These are phyloP conservation scores for Erythrophleum fordii DNA, from an alignment of 306 rosid species.

Conservation along the genomic window DNA sequence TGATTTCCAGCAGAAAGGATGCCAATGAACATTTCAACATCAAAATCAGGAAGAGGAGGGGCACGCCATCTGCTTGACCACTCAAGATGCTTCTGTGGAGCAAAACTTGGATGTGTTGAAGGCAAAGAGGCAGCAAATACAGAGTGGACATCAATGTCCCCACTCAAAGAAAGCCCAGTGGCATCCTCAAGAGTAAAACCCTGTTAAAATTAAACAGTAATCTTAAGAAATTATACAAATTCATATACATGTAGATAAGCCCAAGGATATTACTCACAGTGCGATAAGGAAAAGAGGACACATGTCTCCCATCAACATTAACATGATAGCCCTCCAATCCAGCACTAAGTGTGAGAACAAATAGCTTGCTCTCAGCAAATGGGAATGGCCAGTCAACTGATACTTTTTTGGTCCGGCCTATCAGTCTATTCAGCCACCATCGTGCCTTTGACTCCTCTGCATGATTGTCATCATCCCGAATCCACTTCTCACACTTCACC, in stretches of 20 bases:
- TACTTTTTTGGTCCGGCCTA: slow-evolving; percentile 80
- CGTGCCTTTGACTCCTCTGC: slow-evolving; percentile 68
- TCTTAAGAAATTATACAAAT: slow-evolving; percentile 31
- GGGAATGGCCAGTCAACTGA: slow-evolving; percentile 91
- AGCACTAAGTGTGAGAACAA: slow-evolving; percentile 90
- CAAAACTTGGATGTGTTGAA: slow-evolving; percentile 76
- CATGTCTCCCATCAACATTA: slow-evolving; percentile 92
- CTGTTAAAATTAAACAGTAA: slow-evolving; percentile 45
- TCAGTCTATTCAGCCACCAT: slow-evolving; percentile 88
- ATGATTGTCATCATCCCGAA: slow-evolving; percentile 59
- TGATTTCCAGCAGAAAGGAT: slow-evolving; percentile 98
- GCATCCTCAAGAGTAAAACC: slow-evolving; percentile 98
- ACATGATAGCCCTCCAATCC: slow-evolving; percentile 96
- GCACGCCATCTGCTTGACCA: slow-evolving; percentile 75
- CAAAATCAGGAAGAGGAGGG: slow-evolving; percentile 57
- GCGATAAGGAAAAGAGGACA: slow-evolving; percentile 89
- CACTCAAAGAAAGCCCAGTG: slow-evolving; percentile 76
- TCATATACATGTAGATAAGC: slow-evolving; percentile 20
- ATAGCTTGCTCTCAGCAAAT: slow-evolving; percentile 73
- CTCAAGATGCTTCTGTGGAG: slow-evolving; percentile 83
- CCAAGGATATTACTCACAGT: slow-evolving; percentile 66
- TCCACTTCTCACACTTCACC: slow-evolving; percentile 97
- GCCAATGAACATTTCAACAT: slow-evolving; percentile 77
- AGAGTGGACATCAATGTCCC: slow-evolving; percentile 77
- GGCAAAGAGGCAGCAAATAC: slow-evolving; percentile 90